phyloP scores from a whole-genome alignment of 2,329 filamentous ascomycete genomes.

The Fonsecaea monophora region DNA sequence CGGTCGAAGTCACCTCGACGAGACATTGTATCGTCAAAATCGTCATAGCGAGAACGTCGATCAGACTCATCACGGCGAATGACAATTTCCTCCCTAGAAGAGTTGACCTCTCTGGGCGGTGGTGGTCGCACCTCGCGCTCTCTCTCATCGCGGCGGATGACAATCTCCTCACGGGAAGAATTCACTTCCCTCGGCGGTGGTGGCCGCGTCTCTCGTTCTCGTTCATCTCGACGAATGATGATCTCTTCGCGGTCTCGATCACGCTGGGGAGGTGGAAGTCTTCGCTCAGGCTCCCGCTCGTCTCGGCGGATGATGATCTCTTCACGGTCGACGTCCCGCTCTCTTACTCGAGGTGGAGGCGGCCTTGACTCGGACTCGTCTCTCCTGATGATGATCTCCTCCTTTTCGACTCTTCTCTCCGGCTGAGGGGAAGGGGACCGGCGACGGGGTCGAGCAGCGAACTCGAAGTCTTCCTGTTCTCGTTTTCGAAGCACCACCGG shows the following conservation, averaged over 20 bases:
- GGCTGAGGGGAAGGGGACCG: slow-evolving; percentile 40
- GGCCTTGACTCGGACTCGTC: slow-evolving; percentile 26
- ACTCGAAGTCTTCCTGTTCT: slow-evolving; percentile 44
- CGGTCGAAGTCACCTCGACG: slow-evolving; percentile 40
- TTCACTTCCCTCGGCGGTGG: slow-evolving; percentile 32
- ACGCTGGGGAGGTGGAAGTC: slow-evolving; percentile 34
- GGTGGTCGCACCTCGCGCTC: slow-evolving; percentile 31
- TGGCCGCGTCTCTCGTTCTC: slow-evolving; percentile 31
- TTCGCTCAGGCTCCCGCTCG: slow-evolving; percentile 36
- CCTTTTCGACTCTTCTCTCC: slow-evolving; percentile 42
- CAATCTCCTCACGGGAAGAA: slow-evolving; percentile 54
- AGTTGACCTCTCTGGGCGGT: slow-evolving; percentile 29
- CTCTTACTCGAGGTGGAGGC: slow-evolving; percentile 34
- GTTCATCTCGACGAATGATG: slow-evolving; percentile 45
- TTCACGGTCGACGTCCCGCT: slow-evolving; percentile 41
- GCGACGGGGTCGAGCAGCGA: slow-evolving; percentile 37
- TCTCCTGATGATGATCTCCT: slow-evolving; percentile 43
- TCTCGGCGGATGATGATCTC: slow-evolving; percentile 48
- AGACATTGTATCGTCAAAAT: slow-evolving; percentile 27
- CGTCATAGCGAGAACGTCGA: slow-evolving; percentile 33
- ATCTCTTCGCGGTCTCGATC: slow-evolving; percentile 46
- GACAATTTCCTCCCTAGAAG: slow-evolving; percentile 55
- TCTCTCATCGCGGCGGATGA: slow-evolving; percentile 48
- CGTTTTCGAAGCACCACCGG: slow-evolving; percentile 44
- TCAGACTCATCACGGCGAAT: slow-evolving; percentile 47